These are phyloP conservation scores for Articulospora tetracladia DNA, from an alignment of 495 filamentous ascomycete genomes.

Conservation along the genomic window DNA sequence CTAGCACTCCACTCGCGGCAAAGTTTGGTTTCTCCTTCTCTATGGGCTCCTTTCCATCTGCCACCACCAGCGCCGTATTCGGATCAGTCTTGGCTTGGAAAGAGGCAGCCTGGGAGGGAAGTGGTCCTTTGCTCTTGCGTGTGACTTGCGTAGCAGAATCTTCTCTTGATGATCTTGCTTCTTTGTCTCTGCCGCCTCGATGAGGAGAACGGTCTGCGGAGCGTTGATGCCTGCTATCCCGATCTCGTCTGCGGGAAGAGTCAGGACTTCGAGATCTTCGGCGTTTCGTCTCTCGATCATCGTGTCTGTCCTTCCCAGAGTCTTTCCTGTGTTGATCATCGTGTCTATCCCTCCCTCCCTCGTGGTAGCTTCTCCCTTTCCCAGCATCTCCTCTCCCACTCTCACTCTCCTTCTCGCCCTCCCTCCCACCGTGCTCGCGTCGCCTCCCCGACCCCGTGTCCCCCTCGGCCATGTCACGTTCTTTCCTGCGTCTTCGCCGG, in stretches of 20 bases:
- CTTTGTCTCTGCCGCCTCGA: conserved; percentile 12
- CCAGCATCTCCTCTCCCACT: background rate
- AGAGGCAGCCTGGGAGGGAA: conserved; percentile 69
- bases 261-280: conserved; percentile 21
- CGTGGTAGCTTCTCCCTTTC: background rate
- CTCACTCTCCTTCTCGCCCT: background rate
- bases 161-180: conserved; percentile 21
- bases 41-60: conserved; percentile 40
- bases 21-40: conserved; percentile 91
- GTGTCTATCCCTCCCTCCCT: background rate
- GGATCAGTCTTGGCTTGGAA: conserved; percentile 50
- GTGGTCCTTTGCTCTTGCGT: conserved; percentile 44
- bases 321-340: background rate
- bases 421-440: background rate
- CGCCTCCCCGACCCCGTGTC: background rate
- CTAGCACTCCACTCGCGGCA: conserved; percentile 72
- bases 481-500: conserved; percentile 14
- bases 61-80: conserved; percentile 9
- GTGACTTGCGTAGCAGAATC: conserved; percentile 19
- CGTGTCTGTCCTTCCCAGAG: conserved; percentile 5
- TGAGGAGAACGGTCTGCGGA: conserved; percentile 17
- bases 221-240: conserved; percentile 14
- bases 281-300: conserved; percentile 20
- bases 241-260: conserved; percentile 16
- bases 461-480: conserved; percentile 14